A percentile compares a stretch with the other conserved stretches of the same genome.
Evolutionary conservation across 768 basidiomycete genomes (phyloP).

Genomic region (Mycena filopes): DNA sequence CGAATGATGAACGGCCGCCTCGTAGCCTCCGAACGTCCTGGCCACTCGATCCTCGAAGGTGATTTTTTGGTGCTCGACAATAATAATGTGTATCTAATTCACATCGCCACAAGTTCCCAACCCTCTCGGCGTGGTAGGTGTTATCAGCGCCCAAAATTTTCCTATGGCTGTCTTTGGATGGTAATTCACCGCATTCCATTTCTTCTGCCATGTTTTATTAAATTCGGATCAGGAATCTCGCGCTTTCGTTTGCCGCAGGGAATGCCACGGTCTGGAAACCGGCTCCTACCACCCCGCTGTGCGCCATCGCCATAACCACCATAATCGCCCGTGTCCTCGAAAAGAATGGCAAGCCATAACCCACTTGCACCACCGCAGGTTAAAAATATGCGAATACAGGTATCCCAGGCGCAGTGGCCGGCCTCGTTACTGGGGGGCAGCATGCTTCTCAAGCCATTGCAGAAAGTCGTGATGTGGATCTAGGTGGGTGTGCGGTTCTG

Average conservation of each 20-base stretch:
- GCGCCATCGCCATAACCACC: conserved; percentile 90
- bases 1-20: conserved; percentile 95
- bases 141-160: conserved; percentile 98
- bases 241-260: conserved; percentile 87
- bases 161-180: conserved; percentile 95
- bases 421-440: conserved; percentile 85
- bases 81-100: conserved; percentile 30
- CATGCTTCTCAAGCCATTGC: conserved; percentile 85
- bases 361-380: background rate
- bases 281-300: conserved; percentile 87
- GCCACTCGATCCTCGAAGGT: conserved; percentile 93
- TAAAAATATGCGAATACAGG: conserved; percentile 21
- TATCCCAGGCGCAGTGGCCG: conserved; percentile 85
- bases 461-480: conserved; percentile 76
- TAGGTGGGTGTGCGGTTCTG: conserved; percentile 72
- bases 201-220: too few species aligned
- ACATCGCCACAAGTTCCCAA: conserved; percentile 76
- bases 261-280: conserved; percentile 98
- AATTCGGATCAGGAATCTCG: conserved; percentile 95
- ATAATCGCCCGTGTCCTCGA: conserved; percentile 87
- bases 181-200: too few species aligned
- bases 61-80: conserved; percentile 16
- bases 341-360: conserved; percentile 59
- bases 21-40: conserved; percentile 88
- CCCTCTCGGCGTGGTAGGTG: conserved; percentile 77